Conservation (phyloP, 2,329 filamentous ascomycete genomes). For the Monosporascus sp. region DNA sequence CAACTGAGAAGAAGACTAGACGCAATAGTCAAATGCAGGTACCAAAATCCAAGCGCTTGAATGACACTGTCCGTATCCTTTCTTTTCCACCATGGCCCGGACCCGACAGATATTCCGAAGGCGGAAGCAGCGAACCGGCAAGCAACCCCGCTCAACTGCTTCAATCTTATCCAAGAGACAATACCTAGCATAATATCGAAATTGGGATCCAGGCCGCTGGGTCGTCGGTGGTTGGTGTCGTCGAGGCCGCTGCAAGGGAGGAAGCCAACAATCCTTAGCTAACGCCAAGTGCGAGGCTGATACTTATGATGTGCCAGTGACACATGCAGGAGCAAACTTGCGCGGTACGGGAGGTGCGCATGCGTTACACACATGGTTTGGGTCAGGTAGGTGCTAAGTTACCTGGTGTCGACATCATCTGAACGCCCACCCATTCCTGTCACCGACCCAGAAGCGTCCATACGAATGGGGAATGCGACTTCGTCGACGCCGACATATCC, state of each 20-base stretch:
- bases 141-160: no score
- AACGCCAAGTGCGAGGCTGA: not conserved
- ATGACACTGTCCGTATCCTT: no score
- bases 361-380: not conserved
- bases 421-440: not conserved
- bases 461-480: no score
- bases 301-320: not conserved
- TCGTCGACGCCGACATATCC: no score
- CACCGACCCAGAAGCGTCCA: no score
- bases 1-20: not conserved
- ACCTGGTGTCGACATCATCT: not conserved
- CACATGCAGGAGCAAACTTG: not conserved
- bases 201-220: not conserved
- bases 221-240: not conserved
- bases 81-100: no score
- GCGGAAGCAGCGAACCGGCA: no score
- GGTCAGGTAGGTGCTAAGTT: not conserved
- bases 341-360: not conserved
- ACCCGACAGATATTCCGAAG: no score
- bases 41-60: no score
- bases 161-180: not conserved
- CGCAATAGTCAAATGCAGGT: no score
- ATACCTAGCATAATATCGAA: not conserved
- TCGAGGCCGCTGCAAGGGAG: not conserved
- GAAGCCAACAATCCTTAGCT: not conserved